Percentiles rank a stretch among this genome's conserved stretches.
Evolutionary conservation across 225 moss, liverwort and hornwort genomes (phyloP).

Genomic region (Polytrichum commune): DNA sequence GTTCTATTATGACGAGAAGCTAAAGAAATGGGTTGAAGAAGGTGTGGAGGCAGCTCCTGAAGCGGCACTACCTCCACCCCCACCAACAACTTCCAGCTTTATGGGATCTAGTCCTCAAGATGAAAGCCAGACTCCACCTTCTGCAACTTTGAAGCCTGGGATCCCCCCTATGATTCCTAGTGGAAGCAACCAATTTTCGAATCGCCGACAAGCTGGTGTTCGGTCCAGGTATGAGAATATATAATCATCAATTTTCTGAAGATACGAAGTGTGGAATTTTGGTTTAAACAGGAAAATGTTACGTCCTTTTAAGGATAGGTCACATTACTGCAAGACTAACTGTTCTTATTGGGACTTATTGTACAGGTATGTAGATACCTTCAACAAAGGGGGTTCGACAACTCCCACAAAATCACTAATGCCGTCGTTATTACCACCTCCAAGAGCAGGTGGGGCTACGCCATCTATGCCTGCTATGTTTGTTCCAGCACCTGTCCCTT

Average conservation of each 20-base stretch:
- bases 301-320: no score
- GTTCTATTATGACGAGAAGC: constrained; percentile 84
- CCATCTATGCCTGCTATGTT: constrained; percentile 74
- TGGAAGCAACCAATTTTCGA: constrained; percentile 74
- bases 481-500: constrained; percentile 56
- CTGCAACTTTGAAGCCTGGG: constrained; percentile 55
- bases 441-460: constrained; percentile 43
- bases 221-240: constrained; percentile 64
- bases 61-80: constrained; percentile 66
- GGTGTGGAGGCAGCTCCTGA: constrained; percentile 70
- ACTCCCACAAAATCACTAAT: constrained; percentile 55
- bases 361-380: constrained; percentile 95
- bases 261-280: no score
- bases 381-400: constrained; percentile 64
- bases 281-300: no score
- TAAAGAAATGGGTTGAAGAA: constrained; percentile 99
- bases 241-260: no score
- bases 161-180: constrained; percentile 90
- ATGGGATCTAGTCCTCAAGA: constrained; percentile 42
- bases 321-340: no score
- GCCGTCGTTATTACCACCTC: constrained; percentile 63
- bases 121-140: constrained; percentile 32
- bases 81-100: constrained; percentile 64
- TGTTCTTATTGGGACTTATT: not conserved
- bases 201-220: constrained; percentile 77